Evolutionary conservation across 129 eudicot genomes (phyloP).

Genomic region (Escallonia rubra): DNA sequence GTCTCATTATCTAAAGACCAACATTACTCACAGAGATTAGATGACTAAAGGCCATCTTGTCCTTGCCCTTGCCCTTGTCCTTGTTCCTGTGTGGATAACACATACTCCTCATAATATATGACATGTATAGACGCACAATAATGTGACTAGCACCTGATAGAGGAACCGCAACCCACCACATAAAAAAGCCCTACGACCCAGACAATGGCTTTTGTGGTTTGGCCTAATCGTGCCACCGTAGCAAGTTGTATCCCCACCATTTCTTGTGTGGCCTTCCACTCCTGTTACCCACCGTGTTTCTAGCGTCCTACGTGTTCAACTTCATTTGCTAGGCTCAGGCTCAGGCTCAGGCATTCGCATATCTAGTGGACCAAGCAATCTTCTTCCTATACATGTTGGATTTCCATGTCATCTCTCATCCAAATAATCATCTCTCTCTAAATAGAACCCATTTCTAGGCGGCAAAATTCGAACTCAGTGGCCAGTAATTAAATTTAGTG

Average conservation of each 20-base stretch:
- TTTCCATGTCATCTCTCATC: too few relatives aligned
- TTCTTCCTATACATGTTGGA: too few relatives aligned
- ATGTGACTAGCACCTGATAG: not conserved
- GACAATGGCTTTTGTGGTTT: not conserved
- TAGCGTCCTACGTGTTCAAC: not conserved
- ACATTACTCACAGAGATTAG: too few relatives aligned
- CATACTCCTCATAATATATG: too few relatives aligned
- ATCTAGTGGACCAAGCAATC: too few relatives aligned
- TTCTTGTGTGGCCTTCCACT: not conserved
- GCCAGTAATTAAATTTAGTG: too few relatives aligned
- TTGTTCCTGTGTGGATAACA: conserved; percentile 4
- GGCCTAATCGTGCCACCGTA: conserved; percentile 1
- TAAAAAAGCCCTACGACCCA: not conserved
- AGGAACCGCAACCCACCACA: not conserved
- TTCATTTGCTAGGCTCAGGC: not conserved
- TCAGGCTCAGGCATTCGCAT: not conserved
- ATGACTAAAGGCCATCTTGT: not conserved
- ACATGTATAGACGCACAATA: too few relatives aligned
- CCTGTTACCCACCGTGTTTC: not conserved
- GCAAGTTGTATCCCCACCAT: not conserved
- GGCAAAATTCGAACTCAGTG: too few relatives aligned
- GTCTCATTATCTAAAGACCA: too few relatives aligned
- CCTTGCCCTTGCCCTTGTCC: not conserved
- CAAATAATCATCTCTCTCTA: too few relatives aligned
- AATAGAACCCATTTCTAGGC: too few relatives aligned